phyloP scores from a whole-genome alignment of 2,329 filamentous ascomycete species.

The Thermothelomyces thermophilus region DNA sequence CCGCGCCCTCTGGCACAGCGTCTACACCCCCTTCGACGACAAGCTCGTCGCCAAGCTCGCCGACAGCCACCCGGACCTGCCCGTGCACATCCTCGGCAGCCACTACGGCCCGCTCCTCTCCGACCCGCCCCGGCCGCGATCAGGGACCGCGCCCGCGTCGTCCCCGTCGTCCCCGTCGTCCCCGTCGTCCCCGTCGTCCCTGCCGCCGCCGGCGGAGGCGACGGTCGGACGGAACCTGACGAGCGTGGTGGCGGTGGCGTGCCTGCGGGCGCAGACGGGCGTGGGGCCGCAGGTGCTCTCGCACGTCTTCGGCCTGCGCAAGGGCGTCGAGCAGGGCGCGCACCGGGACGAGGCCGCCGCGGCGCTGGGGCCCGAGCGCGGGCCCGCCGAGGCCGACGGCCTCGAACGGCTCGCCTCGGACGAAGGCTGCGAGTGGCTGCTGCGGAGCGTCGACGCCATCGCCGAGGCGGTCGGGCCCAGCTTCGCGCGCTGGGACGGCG shows the following conservation, averaged over 20 bases:
- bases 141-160: too few relatives aligned
- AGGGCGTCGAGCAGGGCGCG: constrained; percentile 64
- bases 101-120: constrained; percentile 70
- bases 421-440: constrained; percentile 42
- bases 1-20: constrained; percentile 62
- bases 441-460: constrained; percentile 40
- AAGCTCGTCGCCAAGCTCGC: constrained; percentile 68
- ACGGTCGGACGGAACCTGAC: constrained; percentile 65
- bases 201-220: constrained; percentile 26
- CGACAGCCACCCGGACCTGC: constrained; percentile 71
- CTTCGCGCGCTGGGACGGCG: constrained; percentile 30
- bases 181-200: too few relatives aligned
- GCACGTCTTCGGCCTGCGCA: constrained; percentile 74
- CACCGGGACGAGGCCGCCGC: constrained; percentile 31
- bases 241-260: constrained; percentile 65
- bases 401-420: constrained; percentile 40
- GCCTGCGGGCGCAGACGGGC: constrained; percentile 70
- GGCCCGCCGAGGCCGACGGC: constrained; percentile 26
- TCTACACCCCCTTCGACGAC: constrained; percentile 67
- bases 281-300: constrained; percentile 76
- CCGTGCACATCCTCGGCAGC: constrained; percentile 67
- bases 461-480: constrained; percentile 39
- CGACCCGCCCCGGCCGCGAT: too few relatives aligned
- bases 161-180: too few relatives aligned
- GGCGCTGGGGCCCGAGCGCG: constrained; percentile 11